Percentiles rank a stretch among this genome's conserved stretches.
phyloP scores from a whole-genome alignment of 768 basidiomycete genomes.

The Trametes sanguinea region DNA sequence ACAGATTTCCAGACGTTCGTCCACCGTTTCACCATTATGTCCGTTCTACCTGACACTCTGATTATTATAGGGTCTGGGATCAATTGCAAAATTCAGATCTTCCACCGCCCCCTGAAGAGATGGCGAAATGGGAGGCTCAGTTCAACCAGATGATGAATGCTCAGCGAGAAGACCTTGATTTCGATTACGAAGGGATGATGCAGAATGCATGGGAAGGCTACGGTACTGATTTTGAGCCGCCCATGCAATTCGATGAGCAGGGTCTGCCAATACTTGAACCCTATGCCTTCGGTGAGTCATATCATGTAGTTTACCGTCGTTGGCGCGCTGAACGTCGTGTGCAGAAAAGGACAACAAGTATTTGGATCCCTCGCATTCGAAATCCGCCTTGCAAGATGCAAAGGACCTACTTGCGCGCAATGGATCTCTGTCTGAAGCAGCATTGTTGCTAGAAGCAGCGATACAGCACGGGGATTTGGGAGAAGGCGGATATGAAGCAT shows the following conservation, averaged over 20 bases:
- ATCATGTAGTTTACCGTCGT: too few species aligned
- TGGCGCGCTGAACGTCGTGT: conserved; percentile 3
- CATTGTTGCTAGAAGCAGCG: conserved; percentile 86
- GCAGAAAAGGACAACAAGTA: conserved; percentile 75
- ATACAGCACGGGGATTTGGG: conserved; percentile 82
- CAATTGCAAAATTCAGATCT: conserved; percentile 58
- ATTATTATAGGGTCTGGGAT: conserved; percentile 56
- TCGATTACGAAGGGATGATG: conserved; percentile 61
- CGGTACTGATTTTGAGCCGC: conserved; percentile 35
- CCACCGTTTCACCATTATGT: not conserved
- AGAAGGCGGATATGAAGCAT: conserved; percentile 83
- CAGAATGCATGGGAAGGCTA: conserved; percentile 63
- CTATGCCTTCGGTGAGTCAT: conserved; percentile 74
- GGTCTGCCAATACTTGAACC: conserved; percentile 74
- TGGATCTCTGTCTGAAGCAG: conserved; percentile 86
- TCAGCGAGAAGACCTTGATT: conserved; percentile 60
- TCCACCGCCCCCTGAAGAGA: conserved; percentile 60
- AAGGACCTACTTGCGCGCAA: conserved; percentile 77
- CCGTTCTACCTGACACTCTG: not conserved
- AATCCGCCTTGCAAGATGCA: conserved; percentile 62
- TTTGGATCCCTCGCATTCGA: conserved; percentile 51
- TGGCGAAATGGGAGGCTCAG: conserved; percentile 82
- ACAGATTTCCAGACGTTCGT: conserved; percentile 58
- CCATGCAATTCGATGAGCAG: conserved; percentile 60
- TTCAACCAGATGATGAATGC: conserved; percentile 76